phyloP scores from a whole-genome alignment of 2,329 filamentous ascomycete genomes.

The Ophiostoma angusticollis region DNA sequence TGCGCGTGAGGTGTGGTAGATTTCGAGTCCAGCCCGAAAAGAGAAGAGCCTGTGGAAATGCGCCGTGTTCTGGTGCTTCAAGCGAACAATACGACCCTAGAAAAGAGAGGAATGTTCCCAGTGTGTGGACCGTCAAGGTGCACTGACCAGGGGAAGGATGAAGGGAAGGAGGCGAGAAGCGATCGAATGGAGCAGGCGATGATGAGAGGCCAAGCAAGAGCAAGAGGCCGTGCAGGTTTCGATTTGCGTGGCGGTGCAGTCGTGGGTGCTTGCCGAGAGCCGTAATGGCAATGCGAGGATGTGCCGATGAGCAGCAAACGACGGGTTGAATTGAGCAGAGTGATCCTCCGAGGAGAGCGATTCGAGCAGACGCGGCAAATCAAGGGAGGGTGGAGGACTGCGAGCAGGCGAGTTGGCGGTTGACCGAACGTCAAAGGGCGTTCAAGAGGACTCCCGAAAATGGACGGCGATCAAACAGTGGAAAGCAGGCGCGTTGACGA shows the following conservation, averaged over 20 bases:
- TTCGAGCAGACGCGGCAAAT: too few relatives aligned
- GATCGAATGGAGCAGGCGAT: conserved; percentile 2
- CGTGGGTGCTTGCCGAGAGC: conserved; percentile 4
- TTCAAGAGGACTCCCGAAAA: conserved; percentile 21
- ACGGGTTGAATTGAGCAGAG: conserved; percentile 25
- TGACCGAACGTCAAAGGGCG: conserved; percentile 15
- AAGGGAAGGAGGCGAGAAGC: conserved; percentile 4
- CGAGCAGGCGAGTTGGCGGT: too few relatives aligned
- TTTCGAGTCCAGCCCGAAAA: conserved; percentile 23
- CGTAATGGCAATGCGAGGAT: conserved; percentile 7
- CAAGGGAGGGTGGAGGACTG: too few relatives aligned
- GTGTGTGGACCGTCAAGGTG: conserved; percentile 17
- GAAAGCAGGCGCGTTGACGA: conserved; percentile 17
- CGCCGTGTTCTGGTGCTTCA: conserved; percentile 16
- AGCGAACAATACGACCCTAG: conserved; percentile 16
- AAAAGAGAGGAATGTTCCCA: conserved; percentile 5
- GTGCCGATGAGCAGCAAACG: conserved; percentile 18
- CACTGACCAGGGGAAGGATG: conserved; percentile 9
- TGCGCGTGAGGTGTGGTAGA: background rate
- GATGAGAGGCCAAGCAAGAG: too few relatives aligned
- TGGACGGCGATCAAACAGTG: conserved; percentile 21
- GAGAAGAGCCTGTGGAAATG: conserved; percentile 12
- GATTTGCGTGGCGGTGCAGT: too few relatives aligned
- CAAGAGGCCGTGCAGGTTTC: too few relatives aligned
- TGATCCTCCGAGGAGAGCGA: conserved; percentile 15